Base-by-base conservation (phyloP, 116 monocot genomes). In the Papilionanthe hybrid region DNA sequence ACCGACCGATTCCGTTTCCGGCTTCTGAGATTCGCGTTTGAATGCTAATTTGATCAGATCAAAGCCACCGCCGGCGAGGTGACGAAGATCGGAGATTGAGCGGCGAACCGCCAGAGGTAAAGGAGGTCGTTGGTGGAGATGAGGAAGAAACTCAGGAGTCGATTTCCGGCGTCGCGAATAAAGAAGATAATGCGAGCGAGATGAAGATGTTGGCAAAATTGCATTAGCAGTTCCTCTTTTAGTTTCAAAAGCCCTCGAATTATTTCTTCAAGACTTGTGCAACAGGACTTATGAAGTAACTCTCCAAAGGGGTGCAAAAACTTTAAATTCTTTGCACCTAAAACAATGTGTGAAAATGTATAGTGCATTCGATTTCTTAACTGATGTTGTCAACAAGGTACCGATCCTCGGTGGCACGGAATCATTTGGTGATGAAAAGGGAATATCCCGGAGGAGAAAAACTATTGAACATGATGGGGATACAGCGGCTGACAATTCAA, bases 241-340 rank as follows among this genome's bases (percentile, higher is more conserved):
- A n/a, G n/a, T n/a, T n/a, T n/a, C 97, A 79, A 97, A 94, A 88
- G 94, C 97, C 58, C 79, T 97, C 84, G 97, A 97, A 77, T 83
- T 97, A 45, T 94, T 97, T 88, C 81, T 97, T 79, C 97, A 97
- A 91, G 97, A 97, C 86, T 86, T 97, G 17, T 94, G 94, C 88
- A 94, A 97, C 80, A 87, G 94, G 79, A 97, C 97, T 63, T 97
- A 97, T 42, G 92, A 92, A 80, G 82, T 97, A 78, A 97, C 94
- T 75, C 87, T 97, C 23, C 94, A 97, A 72, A 92, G 91, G 37
- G 94, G 97, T 20, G 97, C 97, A 30, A 97, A 97, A 86, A 97
- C 97, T 78, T 73, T 97, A 79, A 97, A 90, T 85, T 97, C 94
- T 29, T 84, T 88, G 76, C 97, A 97, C 81, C 80, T 97, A 89